Evolutionary conservation across 1,284 basidiomycete genomes (phyloP).

Genomic region (Mycena citricolor): DNA sequence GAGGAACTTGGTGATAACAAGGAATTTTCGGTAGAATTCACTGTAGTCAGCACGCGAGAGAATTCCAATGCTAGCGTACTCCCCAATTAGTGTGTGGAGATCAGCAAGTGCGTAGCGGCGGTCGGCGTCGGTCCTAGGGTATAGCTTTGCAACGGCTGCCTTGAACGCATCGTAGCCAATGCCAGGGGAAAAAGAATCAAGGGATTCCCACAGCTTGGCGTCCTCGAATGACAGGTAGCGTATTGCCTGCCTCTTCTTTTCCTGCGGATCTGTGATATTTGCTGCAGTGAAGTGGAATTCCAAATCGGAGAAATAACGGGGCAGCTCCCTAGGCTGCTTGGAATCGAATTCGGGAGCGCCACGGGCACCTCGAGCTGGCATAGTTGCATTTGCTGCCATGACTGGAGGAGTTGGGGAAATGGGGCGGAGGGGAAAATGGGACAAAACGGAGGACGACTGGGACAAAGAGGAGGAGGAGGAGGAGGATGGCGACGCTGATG

Average conservation of each 20-base stretch:
- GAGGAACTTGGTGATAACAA: slow-evolving; percentile 13
- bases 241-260: slow-evolving; percentile 17
- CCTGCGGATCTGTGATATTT: slow-evolving; percentile 4
- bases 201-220: slow-evolving; percentile 15
- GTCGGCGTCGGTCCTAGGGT: slow-evolving; percentile 17
- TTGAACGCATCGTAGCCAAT: slow-evolving; percentile 11
- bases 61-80: slow-evolving; percentile 11
- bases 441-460: slow-evolving; percentile 3
- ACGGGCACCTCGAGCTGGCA: slow-evolving; percentile 13
- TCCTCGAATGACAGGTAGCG: slow-evolving; percentile 16
- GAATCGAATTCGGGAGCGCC: slow-evolving; percentile 19
- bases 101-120: slow-evolving; percentile 11
- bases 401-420: background rate
- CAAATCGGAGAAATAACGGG: slow-evolving; percentile 16
- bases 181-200: slow-evolving; percentile 2
- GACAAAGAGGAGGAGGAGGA: too few relatives aligned
- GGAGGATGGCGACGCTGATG: too few relatives aligned
- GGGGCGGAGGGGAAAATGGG: slow-evolving; percentile 3
- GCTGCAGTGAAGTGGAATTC: slow-evolving; percentile 8
- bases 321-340: slow-evolving; percentile 14
- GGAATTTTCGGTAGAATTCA: slow-evolving; percentile 19
- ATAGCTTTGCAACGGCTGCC: slow-evolving; percentile 14
- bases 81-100: slow-evolving; percentile 14
- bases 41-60: slow-evolving; percentile 11
- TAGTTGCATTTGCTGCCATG: background rate